Percentiles rank a stretch among this genome's conserved stretches.
These are phyloP conservation scores for Epichloe elymi DNA, from an alignment of 2,329 filamentous ascomycete species.

Conservation along the genomic window DNA sequence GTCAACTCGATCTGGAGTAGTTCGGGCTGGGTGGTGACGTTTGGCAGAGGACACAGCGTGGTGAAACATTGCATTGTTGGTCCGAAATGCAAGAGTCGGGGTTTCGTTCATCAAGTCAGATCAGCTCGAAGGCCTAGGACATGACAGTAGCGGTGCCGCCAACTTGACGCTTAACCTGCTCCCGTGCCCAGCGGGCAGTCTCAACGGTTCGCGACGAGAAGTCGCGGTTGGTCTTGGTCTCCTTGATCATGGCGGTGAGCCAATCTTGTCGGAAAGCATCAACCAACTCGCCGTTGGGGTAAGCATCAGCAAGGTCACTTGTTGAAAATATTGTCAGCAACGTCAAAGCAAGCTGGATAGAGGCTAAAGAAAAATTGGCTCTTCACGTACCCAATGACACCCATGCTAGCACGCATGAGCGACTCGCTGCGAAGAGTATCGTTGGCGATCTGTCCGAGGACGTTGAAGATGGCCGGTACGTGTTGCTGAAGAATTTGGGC, in stretches of 20 bases:
- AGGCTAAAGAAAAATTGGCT: neutral
- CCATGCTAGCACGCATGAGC: constrained; percentile 88
- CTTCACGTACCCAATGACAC: constrained; percentile 73
- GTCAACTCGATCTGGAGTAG: neutral
- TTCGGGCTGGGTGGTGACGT: neutral
- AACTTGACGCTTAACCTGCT: constrained; percentile 89
- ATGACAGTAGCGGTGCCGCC: constrained; percentile 39
- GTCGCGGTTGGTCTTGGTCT: constrained; percentile 80
- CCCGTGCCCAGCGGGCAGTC: constrained; percentile 91
- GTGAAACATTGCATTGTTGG: neutral
- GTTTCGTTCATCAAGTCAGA: neutral
- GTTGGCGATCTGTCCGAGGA: constrained; percentile 66
- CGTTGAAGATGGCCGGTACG: constrained; percentile 73
- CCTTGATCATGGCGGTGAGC: constrained; percentile 80
- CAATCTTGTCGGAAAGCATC: constrained; percentile 82
- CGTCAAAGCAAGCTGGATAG: neutral
- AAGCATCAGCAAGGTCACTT: constrained; percentile 93
- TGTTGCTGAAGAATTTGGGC: constrained; percentile 62
- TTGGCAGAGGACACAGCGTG: neutral
- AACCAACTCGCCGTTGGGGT: constrained; percentile 77
- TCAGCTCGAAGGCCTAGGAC: constrained; percentile 29
- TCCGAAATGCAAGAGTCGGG: neutral
- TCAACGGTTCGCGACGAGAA: constrained; percentile 77
- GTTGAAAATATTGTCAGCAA: constrained; percentile 7
- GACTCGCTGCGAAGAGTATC: constrained; percentile 86